Conservation (phyloP, 441 rosid species). For the Euphorbia celastroides region DNA sequence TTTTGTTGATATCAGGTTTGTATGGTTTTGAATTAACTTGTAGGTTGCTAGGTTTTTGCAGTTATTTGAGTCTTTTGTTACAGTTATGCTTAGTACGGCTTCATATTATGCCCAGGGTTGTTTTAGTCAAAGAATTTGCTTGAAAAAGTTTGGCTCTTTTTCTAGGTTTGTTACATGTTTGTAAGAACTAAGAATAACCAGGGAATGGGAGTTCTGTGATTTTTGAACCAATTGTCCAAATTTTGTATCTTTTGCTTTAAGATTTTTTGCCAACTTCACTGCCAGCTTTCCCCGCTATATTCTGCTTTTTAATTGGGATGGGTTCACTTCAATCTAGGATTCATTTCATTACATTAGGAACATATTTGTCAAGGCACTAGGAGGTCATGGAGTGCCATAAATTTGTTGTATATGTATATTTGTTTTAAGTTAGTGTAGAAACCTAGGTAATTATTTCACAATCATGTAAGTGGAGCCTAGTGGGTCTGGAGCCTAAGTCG, state of each 20-base stretch:
- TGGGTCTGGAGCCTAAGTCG: too few species aligned
- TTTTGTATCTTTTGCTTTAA: neutral
- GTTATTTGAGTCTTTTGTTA: neutral
- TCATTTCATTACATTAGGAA: too few species aligned
- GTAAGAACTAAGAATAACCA: neutral
- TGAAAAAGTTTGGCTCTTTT: neutral
- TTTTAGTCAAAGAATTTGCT: neutral
- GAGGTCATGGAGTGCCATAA: too few species aligned
- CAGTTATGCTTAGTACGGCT: neutral
- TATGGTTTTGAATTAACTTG: neutral
- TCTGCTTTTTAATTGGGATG: neutral
- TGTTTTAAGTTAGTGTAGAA: too few species aligned
- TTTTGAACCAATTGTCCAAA: neutral
- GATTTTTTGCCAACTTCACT: neutral
- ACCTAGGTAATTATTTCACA: too few species aligned
- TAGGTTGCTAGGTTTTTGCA: neutral
- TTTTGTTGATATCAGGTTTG: neutral
- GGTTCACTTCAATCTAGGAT: too few species aligned
- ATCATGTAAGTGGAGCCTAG: too few species aligned
- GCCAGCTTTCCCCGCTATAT: neutral
- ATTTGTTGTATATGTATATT: too few species aligned
- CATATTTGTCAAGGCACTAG: too few species aligned
- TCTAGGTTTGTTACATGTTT: neutral
- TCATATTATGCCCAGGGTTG: neutral
- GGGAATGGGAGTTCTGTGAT: neutral